Percentiles rank a stretch among this genome's conserved stretches.
Evolutionary conservation across 495 filamentous ascomycete genomes (phyloP).

Genomic region (Xylaria castorea): DNA sequence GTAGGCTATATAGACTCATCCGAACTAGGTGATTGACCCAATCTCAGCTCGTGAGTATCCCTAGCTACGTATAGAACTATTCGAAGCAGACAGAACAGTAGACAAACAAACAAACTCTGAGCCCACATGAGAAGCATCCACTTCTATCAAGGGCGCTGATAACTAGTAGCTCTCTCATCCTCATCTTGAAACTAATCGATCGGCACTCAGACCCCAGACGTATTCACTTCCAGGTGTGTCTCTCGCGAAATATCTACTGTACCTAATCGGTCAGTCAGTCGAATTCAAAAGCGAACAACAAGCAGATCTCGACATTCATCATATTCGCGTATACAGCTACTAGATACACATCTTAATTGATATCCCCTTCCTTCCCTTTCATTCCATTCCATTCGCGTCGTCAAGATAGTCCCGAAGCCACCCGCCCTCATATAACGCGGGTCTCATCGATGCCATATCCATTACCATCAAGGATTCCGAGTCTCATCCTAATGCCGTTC

Average conservation of each 20-base stretch:
- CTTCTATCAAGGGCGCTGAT: background rate
- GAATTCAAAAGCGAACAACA: background rate
- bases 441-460: background rate
- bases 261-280: background rate
- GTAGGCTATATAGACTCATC: no score
- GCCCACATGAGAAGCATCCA: background rate
- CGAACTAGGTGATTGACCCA: no score
- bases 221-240: background rate
- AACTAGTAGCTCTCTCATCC: background rate
- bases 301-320: background rate
- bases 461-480: background rate
- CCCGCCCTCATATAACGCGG: background rate
- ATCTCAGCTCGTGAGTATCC: no score
- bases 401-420: background rate
- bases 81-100: background rate
- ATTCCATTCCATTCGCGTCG: background rate
- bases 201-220: background rate
- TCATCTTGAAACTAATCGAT: background rate
- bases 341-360: background rate
- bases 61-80: background rate
- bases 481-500: background rate
- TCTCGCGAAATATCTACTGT: background rate
- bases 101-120: background rate
- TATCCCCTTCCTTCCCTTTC: background rate
- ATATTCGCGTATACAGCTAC: conserved; percentile 9